Evolutionary conservation across 1,284 basidiomycete genomes (phyloP), one percentile per base, ranked within the genome.

Genomic region (Hemileccinum hortonii): DNA sequence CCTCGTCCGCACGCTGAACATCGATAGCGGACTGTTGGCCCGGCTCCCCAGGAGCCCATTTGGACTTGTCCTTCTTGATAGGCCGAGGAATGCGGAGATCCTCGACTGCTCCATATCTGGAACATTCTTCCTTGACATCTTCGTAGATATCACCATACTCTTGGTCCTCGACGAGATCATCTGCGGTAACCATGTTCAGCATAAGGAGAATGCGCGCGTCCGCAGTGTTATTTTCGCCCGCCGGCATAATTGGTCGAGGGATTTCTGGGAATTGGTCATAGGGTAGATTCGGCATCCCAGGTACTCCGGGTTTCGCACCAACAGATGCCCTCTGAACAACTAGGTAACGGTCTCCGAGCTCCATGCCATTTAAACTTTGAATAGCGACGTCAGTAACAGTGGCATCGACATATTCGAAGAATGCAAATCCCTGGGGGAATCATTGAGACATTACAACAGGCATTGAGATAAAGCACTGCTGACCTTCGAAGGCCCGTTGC

Each of bases 181-280:
- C 96, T 3, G 92, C 73, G 0, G 92, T 92, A 58, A 99, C 94
- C 97, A 99, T 99, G 80, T 99, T 99, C 66, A 99, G 78, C 87
- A 99, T 91, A 66, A 98, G 87, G 67, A 99, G 82, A 67, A 96
- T 94, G 40, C 90, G 85, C 15, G 87, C 84, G 41, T 87, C 80
- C 12, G 72, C 73, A 30, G 73, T 73, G 42, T 77, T 79, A 47
- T 76, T 75, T 59, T 87, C 83, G 52, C 85, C 85, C 9, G 88
- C 87, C 52, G 90, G 88, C 76, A 94, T 85, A 66, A 91, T 92
- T 21, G 90, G 89, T 45, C 87, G 83, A 56, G 86, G 85, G 47
- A 90, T 83, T 67, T 87, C 87, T 26, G 84, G 83, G 73, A 86
- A 85, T 60, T 82, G 79, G 50, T 88, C 87, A 65, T 84, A 86